Evolutionary conservation across 2,329 filamentous ascomycete species (phyloP).

Genomic region (Thermothelomyces thermophilus): DNA sequence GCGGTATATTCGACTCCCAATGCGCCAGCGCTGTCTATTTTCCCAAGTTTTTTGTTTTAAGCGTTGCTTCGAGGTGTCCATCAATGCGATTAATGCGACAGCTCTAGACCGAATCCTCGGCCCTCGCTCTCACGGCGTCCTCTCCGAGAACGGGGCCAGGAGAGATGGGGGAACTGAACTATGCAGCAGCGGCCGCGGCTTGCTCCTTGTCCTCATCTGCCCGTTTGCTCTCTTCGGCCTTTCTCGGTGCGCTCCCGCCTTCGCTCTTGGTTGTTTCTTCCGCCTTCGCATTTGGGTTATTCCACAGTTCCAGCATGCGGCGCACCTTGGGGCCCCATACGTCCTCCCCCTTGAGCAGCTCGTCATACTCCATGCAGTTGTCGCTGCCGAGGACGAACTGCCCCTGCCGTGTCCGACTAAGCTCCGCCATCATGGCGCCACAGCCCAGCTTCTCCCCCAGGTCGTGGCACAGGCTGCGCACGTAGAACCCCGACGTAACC

Average conservation of each 20-base stretch:
- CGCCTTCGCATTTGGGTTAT: conserved; percentile 18
- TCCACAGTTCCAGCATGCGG: conserved; percentile 41
- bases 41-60: too few relatives aligned
- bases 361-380: conserved; percentile 72
- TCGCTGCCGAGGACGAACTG: conserved; percentile 64
- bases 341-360: conserved; percentile 67
- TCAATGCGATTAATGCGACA: neutral
- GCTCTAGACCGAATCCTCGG: neutral
- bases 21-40: neutral
- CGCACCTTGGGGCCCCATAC: conserved; percentile 75
- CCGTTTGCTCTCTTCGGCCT: neutral
- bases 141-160: too few relatives aligned
- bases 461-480: conserved; percentile 88
- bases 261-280: conserved; percentile 13
- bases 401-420: conserved; percentile 74
- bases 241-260: conserved; percentile 7
- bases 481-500: conserved; percentile 93
- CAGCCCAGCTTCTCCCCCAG: conserved; percentile 76
- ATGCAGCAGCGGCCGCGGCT: neutral
- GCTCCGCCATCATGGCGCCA: conserved; percentile 76
- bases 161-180: too few relatives aligned
- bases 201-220: neutral
- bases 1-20: neutral
- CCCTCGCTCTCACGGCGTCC: too few relatives aligned
- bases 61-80: too few relatives aligned